Base-by-base conservation (phyloP, 345 rosid genomes). In the Hibiscus tridactylites region DNA sequence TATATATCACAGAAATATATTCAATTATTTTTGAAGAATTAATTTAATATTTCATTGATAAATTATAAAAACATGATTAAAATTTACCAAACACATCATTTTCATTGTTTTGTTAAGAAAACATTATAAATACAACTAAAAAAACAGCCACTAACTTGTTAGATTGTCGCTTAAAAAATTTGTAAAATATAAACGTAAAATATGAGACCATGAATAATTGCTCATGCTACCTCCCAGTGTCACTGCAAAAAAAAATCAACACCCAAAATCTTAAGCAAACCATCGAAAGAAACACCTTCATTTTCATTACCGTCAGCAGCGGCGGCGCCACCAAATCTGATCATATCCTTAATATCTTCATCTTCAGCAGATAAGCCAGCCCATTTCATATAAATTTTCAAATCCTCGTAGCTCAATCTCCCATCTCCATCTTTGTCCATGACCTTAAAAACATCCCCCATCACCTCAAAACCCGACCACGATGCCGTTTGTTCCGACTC, bases 351-450 rank as follows among this genome's bases (percentile, higher is more conserved):
- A 35, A 94, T 84, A 28, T 94, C 98, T 3, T 87, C 95, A 6
- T 88, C 93, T 9, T 68, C 68, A 3, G 79, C 87, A 54, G 68
- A 44, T 10, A 94, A 85, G 29, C 95, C 96, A 37, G 93, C 93
- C 71, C 73, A 80, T 4, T 80, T 74, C 97, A 94, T 82, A 69
- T 82, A 88, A 74, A 81, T 81, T 82, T 88, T 91, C 76, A 94
- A 73, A 77, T 94, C 98, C 0, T 75, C 78, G 19, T 73, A 75
- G 74, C 88, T 91, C 76, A 94, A 79, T 56, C 72, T 84, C 29
- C 97, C 98, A 70, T 94, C 95, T 5, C 96, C 97, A 47, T 91
- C 96, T 64, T 76, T 90, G 65, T 94, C 96, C 93, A 91, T 94
- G 0, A 85, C 87, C 78, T 70, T 82, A 53, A 91, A 94, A 77